A percentile compares a stretch with the other conserved stretches of the same genome.
Conservation (phyloP, 306 rosid genomes). For the Canavalia gladiata region DNA sequence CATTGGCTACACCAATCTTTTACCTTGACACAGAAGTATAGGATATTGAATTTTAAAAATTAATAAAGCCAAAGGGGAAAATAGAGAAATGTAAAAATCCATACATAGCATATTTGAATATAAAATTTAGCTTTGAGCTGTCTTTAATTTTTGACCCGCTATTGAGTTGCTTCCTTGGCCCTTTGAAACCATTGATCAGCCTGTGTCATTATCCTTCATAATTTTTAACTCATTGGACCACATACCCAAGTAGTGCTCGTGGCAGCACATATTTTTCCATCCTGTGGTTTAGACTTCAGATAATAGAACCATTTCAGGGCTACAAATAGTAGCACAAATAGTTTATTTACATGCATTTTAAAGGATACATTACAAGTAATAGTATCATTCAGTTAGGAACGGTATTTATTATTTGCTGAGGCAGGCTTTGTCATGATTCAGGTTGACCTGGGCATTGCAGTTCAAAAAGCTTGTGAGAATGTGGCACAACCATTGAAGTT, state of each 20-base stretch:
- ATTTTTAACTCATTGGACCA: conserved; percentile 22
- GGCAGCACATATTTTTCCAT: conserved; percentile 11
- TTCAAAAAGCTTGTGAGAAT: conserved; percentile 90
- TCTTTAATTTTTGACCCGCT: conserved; percentile 3
- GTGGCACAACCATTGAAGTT: conserved; percentile 79
- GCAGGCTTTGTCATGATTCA: conserved; percentile 52
- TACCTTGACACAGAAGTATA: conserved; percentile 22
- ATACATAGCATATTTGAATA: conserved; percentile 29
- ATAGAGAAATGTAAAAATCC: conserved; percentile 2
- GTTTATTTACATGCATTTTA: conserved; percentile 10
- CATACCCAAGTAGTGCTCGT: conserved; percentile 28
- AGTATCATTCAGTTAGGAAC: conserved; percentile 31
- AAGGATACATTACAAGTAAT: background rate
- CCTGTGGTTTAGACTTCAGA: conserved; percentile 19
- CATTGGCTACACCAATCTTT: conserved; percentile 5
- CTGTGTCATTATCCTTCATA: background rate
- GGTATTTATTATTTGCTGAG: conserved; percentile 37
- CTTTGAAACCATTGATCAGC: conserved; percentile 11
- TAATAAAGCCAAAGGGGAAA: background rate
- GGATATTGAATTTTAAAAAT: conserved; percentile 36
- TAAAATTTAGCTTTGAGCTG: conserved; percentile 4
- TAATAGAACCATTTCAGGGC: conserved; percentile 21
- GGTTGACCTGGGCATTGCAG: conserved; percentile 94
- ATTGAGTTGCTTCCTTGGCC: conserved; percentile 19
- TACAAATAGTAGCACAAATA: conserved; percentile 3